phyloP scores from a whole-genome alignment of 441 rosid species.

The Euphorbia schlechtendalii region DNA sequence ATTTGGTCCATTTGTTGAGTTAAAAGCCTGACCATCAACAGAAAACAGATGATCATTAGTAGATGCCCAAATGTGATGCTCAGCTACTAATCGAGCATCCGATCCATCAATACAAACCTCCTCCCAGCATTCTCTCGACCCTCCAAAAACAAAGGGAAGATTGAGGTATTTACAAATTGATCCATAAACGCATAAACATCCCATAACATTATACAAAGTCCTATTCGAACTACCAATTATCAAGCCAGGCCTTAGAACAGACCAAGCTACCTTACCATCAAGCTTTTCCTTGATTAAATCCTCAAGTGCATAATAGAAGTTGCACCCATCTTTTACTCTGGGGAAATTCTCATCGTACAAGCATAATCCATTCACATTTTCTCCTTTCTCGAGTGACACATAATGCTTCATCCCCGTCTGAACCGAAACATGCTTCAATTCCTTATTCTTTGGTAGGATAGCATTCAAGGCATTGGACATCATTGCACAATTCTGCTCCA shows the following conservation, averaged over 20 bases:
- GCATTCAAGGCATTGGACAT: conserved; percentile 56
- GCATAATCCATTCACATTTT: conserved; percentile 17
- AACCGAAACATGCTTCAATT: conserved; percentile 63
- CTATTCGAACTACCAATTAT: conserved; percentile 57
- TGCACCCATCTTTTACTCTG: conserved; percentile 31
- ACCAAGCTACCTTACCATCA: conserved; percentile 44
- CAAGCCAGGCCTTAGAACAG: conserved; percentile 84
- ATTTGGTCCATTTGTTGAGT: conserved; percentile 56
- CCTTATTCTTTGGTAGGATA: conserved; percentile 43
- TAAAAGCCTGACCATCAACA: conserved; percentile 52
- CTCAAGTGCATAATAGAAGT: conserved; percentile 71
- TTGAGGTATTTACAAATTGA: conserved; percentile 52
- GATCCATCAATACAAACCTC: conserved; percentile 69
- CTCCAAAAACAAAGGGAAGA: conserved; percentile 81
- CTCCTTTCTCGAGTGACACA: conserved; percentile 29
- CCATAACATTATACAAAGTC: conserved; percentile 64
- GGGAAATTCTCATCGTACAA: conserved; percentile 56
- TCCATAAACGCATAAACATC: conserved; percentile 70
- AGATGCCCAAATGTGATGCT: conserved; percentile 74
- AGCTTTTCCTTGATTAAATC: conserved; percentile 60
- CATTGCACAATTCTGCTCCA: conserved; percentile 67
- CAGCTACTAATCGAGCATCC: conserved; percentile 68
- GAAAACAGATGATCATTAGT: conserved; percentile 35
- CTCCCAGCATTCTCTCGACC: conserved; percentile 77
- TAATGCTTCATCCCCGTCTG: conserved; percentile 91